Evolutionary conservation across 148 eudicot species (phyloP).

Genomic region (Amaranthus palmeri): DNA sequence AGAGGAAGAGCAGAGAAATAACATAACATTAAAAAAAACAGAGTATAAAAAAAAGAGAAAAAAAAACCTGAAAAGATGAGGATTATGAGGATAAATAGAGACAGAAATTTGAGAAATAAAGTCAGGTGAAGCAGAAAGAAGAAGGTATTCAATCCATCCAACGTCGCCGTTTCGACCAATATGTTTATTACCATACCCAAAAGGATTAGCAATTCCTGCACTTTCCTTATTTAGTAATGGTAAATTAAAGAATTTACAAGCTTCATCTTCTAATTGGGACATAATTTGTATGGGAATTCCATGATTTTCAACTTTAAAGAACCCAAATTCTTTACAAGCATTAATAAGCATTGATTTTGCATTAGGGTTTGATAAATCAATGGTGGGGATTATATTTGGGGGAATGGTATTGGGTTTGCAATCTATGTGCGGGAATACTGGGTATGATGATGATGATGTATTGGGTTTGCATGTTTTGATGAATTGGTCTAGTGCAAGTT

Average conservation of each 20-base stretch:
- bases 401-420: not conserved
- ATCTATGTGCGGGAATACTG: conserved; percentile 20
- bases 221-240: conserved; percentile 38
- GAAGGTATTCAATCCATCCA: conserved; percentile 79
- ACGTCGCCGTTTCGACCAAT: conserved; percentile 72
- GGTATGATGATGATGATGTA: conserved; percentile 4
- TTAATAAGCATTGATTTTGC: conserved; percentile 37
- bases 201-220: conserved; percentile 39
- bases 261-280: conserved; percentile 39
- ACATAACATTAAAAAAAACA: not conserved
- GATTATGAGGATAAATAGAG: conserved; percentile 30
- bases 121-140: conserved; percentile 27
- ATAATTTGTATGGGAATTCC: conserved; percentile 39
- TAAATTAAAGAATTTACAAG: conserved; percentile 45
- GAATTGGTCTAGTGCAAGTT: conserved; percentile 41
- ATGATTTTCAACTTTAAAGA: conserved; percentile 69
- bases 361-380: conserved; percentile 45
- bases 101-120: conserved; percentile 13
- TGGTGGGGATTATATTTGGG: conserved; percentile 30
- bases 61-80: conserved; percentile 32
- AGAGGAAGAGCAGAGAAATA: not conserved
- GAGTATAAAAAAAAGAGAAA: not conserved
- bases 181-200: conserved; percentile 66
- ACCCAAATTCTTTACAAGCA: conserved; percentile 65
- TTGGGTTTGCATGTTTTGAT: conserved; percentile 19